Percentiles rank a stretch among this genome's conserved stretches.
Evolutionary conservation across 2,329 filamentous ascomycete genomes (phyloP).

Genomic region (Arthrobotrys pseudoclavata): DNA sequence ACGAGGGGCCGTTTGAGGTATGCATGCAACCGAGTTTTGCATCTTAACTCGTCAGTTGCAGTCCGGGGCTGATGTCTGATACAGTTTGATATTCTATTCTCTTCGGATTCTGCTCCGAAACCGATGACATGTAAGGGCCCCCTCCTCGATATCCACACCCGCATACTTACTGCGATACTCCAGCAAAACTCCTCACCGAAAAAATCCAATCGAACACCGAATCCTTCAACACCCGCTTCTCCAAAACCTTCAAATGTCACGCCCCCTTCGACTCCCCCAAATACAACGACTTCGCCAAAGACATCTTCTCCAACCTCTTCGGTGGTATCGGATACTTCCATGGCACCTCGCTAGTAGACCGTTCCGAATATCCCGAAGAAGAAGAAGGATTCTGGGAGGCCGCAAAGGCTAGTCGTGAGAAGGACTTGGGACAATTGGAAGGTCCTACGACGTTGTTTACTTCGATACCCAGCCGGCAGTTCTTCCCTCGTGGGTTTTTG

Average conservation of each 20-base stretch:
- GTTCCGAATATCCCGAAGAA: constrained; percentile 95
- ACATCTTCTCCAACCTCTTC: constrained; percentile 92
- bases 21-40: background rate
- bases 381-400: constrained; percentile 97
- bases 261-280: constrained; percentile 80
- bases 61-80: background rate
- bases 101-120: constrained; percentile 77
- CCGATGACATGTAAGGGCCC: constrained; percentile 69
- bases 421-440: constrained; percentile 71
- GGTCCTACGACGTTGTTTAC: constrained; percentile 91
- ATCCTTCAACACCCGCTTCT: constrained; percentile 81
- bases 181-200: constrained; percentile 74
- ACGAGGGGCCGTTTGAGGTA: constrained; percentile 84
- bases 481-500: constrained; percentile 95
- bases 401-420: constrained; percentile 77
- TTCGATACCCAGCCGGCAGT: constrained; percentile 89
- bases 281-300: constrained; percentile 84
- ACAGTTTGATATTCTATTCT: constrained; percentile 90
- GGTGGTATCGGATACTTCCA: constrained; percentile 97
- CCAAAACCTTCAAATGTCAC: constrained; percentile 78
- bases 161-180: constrained; percentile 61
- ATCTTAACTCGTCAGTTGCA: background rate
- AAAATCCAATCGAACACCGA: constrained; percentile 77
- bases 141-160: background rate
- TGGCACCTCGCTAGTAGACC: constrained; percentile 87